Conservation (phyloP, 441 rosid genomes). For the Raphanus hybrid region DNA sequence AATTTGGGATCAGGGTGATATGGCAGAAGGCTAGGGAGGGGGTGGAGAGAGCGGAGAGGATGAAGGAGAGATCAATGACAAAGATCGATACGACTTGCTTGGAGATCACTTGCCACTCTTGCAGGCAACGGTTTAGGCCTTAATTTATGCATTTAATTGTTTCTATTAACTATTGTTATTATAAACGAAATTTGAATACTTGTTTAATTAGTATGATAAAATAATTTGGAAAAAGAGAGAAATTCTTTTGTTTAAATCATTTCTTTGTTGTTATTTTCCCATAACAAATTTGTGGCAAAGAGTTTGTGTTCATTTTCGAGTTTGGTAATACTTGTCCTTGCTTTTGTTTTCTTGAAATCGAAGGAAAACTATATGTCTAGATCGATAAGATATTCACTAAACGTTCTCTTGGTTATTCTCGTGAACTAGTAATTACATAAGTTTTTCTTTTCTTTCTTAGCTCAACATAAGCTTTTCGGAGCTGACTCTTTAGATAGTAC, state of each 20-base stretch:
- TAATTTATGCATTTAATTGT: conserved; percentile 24
- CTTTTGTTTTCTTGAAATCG: conserved; percentile 43
- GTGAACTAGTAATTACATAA: neutral
- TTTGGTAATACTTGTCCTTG: conserved; percentile 35
- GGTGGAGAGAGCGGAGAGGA: conserved; percentile 75
- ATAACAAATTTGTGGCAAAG: conserved; percentile 13
- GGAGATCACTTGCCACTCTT: conserved; percentile 98
- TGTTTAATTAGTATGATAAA: conserved; percentile 14
- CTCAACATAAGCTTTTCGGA: neutral
- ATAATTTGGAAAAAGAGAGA: conserved; percentile 10
- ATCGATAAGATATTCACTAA: conserved; percentile 11
- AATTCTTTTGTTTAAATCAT: conserved; percentile 1
- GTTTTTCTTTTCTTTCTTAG: neutral
- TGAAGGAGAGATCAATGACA: conserved; percentile 76
- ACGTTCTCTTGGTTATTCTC: conserved; percentile 17
- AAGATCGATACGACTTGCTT: conserved; percentile 75
- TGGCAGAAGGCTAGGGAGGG: conserved; percentile 92
- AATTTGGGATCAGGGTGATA: conserved; percentile 50
- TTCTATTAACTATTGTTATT: conserved; percentile 35
- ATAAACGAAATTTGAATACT: conserved; percentile 20
- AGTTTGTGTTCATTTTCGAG: conserved; percentile 33
- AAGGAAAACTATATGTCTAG: conserved; percentile 27
- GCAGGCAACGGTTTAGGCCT: conserved; percentile 90
- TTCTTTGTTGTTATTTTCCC: neutral
- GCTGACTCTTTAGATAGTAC: neutral